These are phyloP conservation scores for Phaeosphaeriaceae sp. DNA, from an alignment of 2,329 filamentous ascomycete species.

Conservation along the genomic window DNA sequence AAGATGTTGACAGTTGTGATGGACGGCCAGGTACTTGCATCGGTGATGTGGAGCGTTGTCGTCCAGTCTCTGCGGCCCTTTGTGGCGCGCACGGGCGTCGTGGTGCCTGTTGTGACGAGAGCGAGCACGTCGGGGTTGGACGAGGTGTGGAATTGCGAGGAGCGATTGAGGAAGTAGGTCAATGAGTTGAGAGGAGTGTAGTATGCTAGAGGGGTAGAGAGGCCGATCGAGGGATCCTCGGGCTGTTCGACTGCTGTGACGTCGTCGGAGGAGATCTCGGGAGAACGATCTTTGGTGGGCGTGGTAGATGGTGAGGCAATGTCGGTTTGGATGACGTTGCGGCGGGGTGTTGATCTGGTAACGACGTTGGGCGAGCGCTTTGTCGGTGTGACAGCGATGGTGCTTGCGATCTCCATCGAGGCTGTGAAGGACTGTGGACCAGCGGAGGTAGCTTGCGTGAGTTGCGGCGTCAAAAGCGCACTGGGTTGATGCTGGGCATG, in stretches of 20 bases:
- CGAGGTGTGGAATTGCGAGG: conserved; percentile 42
- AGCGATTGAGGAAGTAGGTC: conserved; percentile 49
- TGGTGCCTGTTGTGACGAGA: conserved; percentile 47
- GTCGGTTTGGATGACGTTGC: conserved; percentile 12
- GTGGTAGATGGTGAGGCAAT: conserved; percentile 13
- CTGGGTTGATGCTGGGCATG: conserved; percentile 22
- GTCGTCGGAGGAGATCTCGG: conserved; percentile 21
- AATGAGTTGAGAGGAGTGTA: conserved; percentile 54
- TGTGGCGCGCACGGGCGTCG: conserved; percentile 45
- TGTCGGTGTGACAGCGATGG: background rate
- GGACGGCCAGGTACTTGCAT: conserved; percentile 40
- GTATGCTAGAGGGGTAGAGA: conserved; percentile 52
- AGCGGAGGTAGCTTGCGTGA: conserved; percentile 42
- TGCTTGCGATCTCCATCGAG: conserved; percentile 14
- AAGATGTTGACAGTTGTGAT: conserved; percentile 50
- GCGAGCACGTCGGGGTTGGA: conserved; percentile 54
- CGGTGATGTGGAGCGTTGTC: conserved; percentile 52
- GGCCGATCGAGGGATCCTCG: conserved; percentile 41
- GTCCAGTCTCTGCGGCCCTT: conserved; percentile 53
- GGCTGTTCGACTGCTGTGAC: conserved; percentile 1
- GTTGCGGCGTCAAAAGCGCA: conserved; percentile 46
- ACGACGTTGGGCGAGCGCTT: conserved; percentile 5
- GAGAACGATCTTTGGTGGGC: conserved; percentile 17
- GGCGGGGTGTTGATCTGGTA: conserved; percentile 16
- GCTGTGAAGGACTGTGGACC: conserved; percentile 30